Conservation (phyloP, 2,329 filamentous ascomycete species). For the Talaromyces sp. region DNA sequence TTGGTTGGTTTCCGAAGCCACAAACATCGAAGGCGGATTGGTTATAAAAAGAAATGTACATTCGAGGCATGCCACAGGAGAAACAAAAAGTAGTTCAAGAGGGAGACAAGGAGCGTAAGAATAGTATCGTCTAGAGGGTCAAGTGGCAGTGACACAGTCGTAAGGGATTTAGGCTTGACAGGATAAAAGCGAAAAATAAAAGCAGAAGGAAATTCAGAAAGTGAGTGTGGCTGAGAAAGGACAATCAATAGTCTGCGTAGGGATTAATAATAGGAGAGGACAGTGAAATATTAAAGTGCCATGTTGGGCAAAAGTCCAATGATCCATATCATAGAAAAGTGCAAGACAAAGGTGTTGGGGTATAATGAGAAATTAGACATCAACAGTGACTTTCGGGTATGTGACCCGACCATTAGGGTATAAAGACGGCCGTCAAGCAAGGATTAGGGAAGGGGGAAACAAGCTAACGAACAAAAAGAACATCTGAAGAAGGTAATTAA, state of each 20-base stretch:
- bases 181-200: background rate
- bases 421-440: conserved; percentile 18
- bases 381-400: conserved; percentile 12
- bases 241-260: background rate
- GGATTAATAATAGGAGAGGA: background rate
- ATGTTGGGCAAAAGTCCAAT: conserved; percentile 1
- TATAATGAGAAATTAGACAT: conserved; percentile 25
- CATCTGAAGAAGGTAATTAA: conserved; percentile 4
- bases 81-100: background rate
- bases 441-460: conserved; percentile 7
- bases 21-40: too few relatives aligned
- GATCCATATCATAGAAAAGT: background rate
- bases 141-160: background rate
- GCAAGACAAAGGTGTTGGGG: conserved; percentile 10
- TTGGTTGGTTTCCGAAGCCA: too few relatives aligned
- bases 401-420: conserved; percentile 27
- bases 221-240: background rate
- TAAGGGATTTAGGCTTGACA: background rate
- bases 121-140: conserved; percentile 1
- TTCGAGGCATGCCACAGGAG: background rate
- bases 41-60: too few relatives aligned
- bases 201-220: background rate
- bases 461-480: background rate
- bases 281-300: background rate
- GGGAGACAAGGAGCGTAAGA: conserved; percentile 5